Percentiles rank a stretch among this genome's conserved stretches.
Evolutionary conservation across 352 stramenopile species (phyloP).

Genomic region (Globisporangium ultimum): DNA sequence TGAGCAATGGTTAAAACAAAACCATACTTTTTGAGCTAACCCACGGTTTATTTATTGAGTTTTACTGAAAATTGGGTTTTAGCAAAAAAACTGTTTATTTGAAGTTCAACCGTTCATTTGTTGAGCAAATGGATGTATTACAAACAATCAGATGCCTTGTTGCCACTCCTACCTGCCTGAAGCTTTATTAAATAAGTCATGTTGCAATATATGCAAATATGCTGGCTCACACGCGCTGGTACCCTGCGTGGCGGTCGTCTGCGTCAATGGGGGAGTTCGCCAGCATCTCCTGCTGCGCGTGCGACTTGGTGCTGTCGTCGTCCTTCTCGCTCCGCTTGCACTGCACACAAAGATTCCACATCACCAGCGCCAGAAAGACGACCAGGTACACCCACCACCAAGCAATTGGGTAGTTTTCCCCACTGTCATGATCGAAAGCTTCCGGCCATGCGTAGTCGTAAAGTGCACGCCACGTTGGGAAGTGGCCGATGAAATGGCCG

Average conservation of each 20-base stretch:
- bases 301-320: not conserved
- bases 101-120: no score
- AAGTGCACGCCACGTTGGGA: conserved; percentile 11
- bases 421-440: no score
- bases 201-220: no score
- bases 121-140: no score
- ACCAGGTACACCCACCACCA: conserved; percentile 23
- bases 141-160: no score
- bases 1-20: no score
- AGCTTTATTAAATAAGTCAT: no score
- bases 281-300: not conserved
- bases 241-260: not conserved
- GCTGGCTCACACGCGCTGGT: conserved; percentile 2
- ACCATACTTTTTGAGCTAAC: no score
- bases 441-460: not conserved
- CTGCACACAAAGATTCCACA: conserved; percentile 21
- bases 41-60: no score
- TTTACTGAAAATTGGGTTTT: no score
- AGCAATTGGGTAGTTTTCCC: conserved; percentile 1
- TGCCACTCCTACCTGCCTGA: no score
- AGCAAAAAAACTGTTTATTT: no score
- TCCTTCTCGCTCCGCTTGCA: conserved; percentile 2
- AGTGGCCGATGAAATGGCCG: conserved; percentile 26
- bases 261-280: not conserved
- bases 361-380: conserved; percentile 14